Evolutionary conservation across 2,329 filamentous ascomycete species (phyloP).

Genomic region (Nectriaceae sp.): DNA sequence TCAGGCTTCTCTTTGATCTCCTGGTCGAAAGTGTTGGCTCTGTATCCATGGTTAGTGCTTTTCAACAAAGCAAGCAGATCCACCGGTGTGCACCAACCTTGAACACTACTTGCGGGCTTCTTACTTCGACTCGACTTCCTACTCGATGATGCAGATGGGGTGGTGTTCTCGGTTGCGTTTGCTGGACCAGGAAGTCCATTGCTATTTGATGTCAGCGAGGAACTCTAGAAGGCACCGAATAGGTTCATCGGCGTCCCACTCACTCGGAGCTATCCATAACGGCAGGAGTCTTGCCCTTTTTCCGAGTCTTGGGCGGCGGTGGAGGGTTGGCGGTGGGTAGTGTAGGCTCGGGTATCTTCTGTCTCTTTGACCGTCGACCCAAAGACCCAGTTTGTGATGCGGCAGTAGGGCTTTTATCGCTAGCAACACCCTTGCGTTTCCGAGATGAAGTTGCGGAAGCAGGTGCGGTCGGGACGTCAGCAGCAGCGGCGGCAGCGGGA

Average conservation of each 20-base stretch:
- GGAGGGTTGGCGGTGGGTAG: constrained; percentile 34
- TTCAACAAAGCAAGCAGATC: neutral
- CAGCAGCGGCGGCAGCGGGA: constrained; percentile 40
- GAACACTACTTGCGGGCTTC: constrained; percentile 54
- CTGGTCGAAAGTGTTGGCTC: constrained; percentile 44
- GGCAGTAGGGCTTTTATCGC: constrained; percentile 44
- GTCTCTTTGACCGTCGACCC: constrained; percentile 69
- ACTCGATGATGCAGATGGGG: constrained; percentile 64
- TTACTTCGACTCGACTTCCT: constrained; percentile 74
- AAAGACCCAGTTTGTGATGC: constrained; percentile 35
- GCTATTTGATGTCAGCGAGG: constrained; percentile 14
- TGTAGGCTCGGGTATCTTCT: constrained; percentile 60
- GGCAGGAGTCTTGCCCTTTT: constrained; percentile 61
- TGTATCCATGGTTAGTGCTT: constrained; percentile 18
- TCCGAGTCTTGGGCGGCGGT: constrained; percentile 49
- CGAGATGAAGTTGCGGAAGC: constrained; percentile 52
- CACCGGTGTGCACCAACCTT: constrained; percentile 36
- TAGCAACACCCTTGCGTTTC: constrained; percentile 74
- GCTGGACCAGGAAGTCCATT: constrained; percentile 51
- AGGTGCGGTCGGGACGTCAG: constrained; percentile 43
- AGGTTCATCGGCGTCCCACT: constrained; percentile 15
- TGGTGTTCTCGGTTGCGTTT: constrained; percentile 60
- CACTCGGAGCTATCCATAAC: constrained; percentile 78
- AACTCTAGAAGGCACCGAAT: neutral
- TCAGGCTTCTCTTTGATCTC: constrained; percentile 55